Conservation (phyloP, 2,329 filamentous ascomycete species). For the Fusarium stilboides region DNA sequence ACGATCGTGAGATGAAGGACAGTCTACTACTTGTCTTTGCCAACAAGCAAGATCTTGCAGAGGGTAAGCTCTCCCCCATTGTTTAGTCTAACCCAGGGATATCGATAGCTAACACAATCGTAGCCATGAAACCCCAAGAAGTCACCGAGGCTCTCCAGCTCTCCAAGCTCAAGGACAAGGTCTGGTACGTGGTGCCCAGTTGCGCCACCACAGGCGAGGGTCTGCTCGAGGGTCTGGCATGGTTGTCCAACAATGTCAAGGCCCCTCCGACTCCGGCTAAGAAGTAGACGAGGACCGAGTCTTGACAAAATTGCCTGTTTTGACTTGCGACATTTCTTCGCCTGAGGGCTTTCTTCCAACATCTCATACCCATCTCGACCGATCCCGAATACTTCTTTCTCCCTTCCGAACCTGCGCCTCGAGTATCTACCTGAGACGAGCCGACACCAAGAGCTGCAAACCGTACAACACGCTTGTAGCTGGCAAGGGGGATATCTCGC, state of each 20-base stretch:
- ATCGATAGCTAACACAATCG: neutral
- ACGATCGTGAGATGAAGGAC: constrained; percentile 98
- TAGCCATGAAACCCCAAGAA: constrained; percentile 85
- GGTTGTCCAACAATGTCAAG: constrained; percentile 90
- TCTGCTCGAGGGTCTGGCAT: constrained; percentile 84
- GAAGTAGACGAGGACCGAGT: constrained; percentile 59
- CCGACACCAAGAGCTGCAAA: neutral
- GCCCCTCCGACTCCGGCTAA: constrained; percentile 68
- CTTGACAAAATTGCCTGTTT: neutral
- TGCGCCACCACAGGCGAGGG: constrained; percentile 87
- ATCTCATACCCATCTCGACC: constrained; percentile 12
- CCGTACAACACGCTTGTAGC: neutral
- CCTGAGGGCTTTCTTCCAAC: constrained; percentile 8
- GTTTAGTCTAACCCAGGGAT: neutral
- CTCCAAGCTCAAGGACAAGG: constrained; percentile 83
- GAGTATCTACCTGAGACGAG: neutral
- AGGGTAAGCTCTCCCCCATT: constrained; percentile 66
- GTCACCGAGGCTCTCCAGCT: constrained; percentile 84
- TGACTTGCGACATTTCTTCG: constrained; percentile 9
- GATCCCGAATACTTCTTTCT: constrained; percentile 19
- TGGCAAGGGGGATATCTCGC: neutral
- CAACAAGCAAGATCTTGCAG: constrained; percentile 97
- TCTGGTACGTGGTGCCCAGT: constrained; percentile 88
- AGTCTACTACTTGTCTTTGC: constrained; percentile 95
- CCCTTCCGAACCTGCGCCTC: neutral